Evolutionary conservation across 176 grass and related monocot genomes (phyloP).

Genomic region (Microstegium vimineum): DNA sequence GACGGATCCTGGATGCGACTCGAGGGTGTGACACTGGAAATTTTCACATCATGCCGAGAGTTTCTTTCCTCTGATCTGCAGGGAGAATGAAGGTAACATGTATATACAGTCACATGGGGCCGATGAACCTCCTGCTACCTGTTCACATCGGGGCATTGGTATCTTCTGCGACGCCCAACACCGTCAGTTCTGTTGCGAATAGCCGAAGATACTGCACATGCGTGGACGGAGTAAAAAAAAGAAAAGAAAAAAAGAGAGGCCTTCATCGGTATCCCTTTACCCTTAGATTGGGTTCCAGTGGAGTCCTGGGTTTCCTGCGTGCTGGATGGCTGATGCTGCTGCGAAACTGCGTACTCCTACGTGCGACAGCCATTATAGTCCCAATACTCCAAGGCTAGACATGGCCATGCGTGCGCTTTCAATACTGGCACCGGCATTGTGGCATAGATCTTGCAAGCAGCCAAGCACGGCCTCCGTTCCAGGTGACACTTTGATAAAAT

Average conservation of each 20-base stretch:
- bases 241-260: not conserved
- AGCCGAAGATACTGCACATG: not conserved
- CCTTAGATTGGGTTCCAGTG: not conserved
- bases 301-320: not conserved
- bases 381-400: not conserved
- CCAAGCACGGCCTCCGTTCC: slow-evolving; percentile 7
- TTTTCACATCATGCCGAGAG: not conserved
- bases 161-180: not conserved
- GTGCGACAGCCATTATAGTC: not conserved
- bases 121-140: not conserved
- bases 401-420: not conserved
- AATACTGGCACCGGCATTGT: not conserved
- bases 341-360: not conserved
- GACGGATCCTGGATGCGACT: not conserved
- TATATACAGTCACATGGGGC: slow-evolving; percentile 19
- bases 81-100: not conserved
- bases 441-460: not conserved
- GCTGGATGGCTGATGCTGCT: not conserved
- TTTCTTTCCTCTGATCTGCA: not conserved
- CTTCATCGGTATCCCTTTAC: not conserved
- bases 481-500: slow-evolving; percentile 27
- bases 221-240: not conserved
- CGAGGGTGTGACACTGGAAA: not conserved
- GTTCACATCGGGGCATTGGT: not conserved
- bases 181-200: not conserved